Base-by-base conservation (phyloP, 2,329 filamentous ascomycete species). In the Colletotrichum tamarilloi region DNA sequence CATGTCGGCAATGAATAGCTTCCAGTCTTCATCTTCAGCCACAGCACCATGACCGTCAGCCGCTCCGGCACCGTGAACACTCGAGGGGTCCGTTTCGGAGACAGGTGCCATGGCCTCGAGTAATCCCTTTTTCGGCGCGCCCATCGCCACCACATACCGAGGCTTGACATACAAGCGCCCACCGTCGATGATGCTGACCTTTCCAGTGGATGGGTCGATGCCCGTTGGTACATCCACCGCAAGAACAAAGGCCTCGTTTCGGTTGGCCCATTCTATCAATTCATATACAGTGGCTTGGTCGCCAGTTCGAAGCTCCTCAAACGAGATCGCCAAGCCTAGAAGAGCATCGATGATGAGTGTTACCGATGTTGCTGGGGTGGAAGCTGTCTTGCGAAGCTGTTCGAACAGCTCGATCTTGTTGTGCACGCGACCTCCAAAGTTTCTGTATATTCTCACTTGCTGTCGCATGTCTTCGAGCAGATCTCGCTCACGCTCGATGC, bases 171-270 rank as follows among this genome's bases (percentile, higher is more conserved):
- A 95, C 3, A 98, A 86, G 52, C 92, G 91, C 65, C 92, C 90
- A 3, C 94, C 94, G 79, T 98, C 95, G 55, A 90, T 89, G 63
- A 90, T 84, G 69, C 87, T 89, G 19, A 90, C 87, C 79, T 89
- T 89, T 78, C 95, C 95, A 52, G 91, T 92, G 0, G 92, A 91
- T 3, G 94, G 94, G 75, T 96, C 95, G 62, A 98, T 91, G 5
- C 97, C 97, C 0, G 94, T 96, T 0, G 97, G 97, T 6, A 97
- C 91, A 80, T 98, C 96, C n/a, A 99, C 90, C 0, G 95, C 94
- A 24, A 99, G 85, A 3, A 97, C 92, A 71, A 92, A 92, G 0
- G 95, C 92, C 76, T 95, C 94, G 80, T 92, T 94, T 75, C 95
- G 92, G 80, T 98, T 98, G 3, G 95, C 93, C 95, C 95, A 98